Evolutionary conservation across 139 green algal genomes (phyloP), one percentile per base, ranked within the genome.

Genomic region (Coelastrella sp.): DNA sequence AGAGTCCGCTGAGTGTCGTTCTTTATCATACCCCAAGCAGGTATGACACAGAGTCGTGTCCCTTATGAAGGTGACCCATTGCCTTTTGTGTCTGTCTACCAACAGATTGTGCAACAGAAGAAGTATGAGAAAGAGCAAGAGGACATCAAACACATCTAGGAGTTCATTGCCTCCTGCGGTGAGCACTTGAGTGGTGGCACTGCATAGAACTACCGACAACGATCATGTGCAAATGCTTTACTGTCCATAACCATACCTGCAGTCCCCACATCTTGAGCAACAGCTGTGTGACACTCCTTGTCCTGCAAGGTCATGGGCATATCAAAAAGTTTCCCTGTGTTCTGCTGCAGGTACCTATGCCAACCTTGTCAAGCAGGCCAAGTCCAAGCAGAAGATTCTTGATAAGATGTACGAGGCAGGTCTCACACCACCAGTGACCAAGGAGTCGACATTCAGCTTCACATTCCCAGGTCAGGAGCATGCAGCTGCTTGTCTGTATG

Each of bases 121-220:
- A 96, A 99, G 91, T 99, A 98, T 81, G 89, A 96, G 87, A 96
- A 92, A 86, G 94, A 98, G 88, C 94, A 97, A 83, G 93, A 96
- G 64, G 87, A 97, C 68, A 94, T 92, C 69, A 89, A 88, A 63
- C 90, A 95, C 89, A 95, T 97, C 91, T 96, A 96, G 93, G 89
- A 89, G 72, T 95, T 93, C 82, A 93, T 94, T 50, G 88, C 91
- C 66, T 87, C 53, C 41, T 93, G 88, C 79, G 90, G 89, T 89
- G 69, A 85, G 86, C 17, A 64, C n/a, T n/a, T n/a, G n/a, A n/a
- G n/a, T n/a, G n/a, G n/a, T n/a, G n/a, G n/a, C n/a, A n/a, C n/a
- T n/a, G n/a, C n/a, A n/a, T n/a, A n/a, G n/a, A n/a, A n/a, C n/a
- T n/a, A n/a, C n/a, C n/a, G n/a, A n/a, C n/a, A n/a, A n/a, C n/a